These are phyloP conservation scores for Thielaviopsis ethacetica DNA, from an alignment of 2,329 filamentous ascomycete genomes.

Conservation along the genomic window DNA sequence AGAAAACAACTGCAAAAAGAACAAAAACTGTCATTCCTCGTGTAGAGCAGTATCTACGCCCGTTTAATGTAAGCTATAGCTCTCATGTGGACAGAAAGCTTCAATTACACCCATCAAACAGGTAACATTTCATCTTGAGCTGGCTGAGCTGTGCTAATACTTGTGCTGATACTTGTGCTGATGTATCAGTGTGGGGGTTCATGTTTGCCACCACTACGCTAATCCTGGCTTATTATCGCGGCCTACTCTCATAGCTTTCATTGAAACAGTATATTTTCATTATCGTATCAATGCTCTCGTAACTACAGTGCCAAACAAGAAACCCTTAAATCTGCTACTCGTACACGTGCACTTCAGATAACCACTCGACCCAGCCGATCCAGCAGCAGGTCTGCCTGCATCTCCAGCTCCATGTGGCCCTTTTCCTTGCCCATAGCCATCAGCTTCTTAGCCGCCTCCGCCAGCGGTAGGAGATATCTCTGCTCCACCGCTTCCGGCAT, in stretches of 20 bases:
- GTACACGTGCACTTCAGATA: conserved; percentile 3
- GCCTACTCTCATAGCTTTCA: no score
- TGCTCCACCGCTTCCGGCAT: conserved; percentile 42
- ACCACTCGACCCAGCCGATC: conserved; percentile 26
- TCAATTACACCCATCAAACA: not conserved
- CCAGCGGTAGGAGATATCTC: conserved; percentile 39
- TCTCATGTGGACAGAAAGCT: not conserved
- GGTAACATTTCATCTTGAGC: not conserved
- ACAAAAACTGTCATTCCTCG: no score
- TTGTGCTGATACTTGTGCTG: not conserved
- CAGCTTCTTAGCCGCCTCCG: conserved; percentile 25
- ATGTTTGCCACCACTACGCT: not conserved
- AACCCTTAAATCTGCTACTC: not conserved
- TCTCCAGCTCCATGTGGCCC: conserved; percentile 18
- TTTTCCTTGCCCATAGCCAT: conserved; percentile 19
- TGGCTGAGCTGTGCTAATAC: not conserved
- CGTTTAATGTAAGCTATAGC: not conserved
- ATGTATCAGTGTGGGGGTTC: not conserved
- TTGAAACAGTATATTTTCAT: not conserved
- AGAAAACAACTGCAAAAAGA: not conserved
- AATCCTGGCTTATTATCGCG: not conserved
- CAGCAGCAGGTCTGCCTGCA: conserved; percentile 26
- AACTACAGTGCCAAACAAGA: not conserved
- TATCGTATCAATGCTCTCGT: not conserved
- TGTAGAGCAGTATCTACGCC: not conserved